Evolutionary conservation across 2,329 filamentous ascomycete genomes (phyloP).

Genomic region (Endocalyx cinctus): DNA sequence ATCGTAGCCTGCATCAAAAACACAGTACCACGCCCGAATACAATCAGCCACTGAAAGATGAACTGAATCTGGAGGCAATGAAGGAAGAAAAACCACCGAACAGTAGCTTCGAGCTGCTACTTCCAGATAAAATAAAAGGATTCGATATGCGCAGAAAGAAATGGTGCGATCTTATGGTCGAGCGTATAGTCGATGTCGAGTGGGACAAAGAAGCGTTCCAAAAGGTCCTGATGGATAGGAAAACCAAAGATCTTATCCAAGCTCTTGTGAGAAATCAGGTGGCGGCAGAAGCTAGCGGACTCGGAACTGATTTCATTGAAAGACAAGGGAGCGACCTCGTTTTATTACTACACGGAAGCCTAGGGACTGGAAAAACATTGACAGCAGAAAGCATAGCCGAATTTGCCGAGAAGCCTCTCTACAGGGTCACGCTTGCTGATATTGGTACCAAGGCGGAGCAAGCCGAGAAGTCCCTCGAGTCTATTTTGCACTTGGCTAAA

Average conservation of each 20-base stretch:
- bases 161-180: slow-evolving; percentile 3
- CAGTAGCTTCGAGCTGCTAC: slow-evolving; percentile 4
- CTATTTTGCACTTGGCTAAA: slow-evolving; percentile 4
- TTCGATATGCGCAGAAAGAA: slow-evolving; percentile 7
- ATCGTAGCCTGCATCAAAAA: slow-evolving; percentile 5
- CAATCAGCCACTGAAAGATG: not conserved
- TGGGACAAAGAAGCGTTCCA: slow-evolving; percentile 6
- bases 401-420: slow-evolving; percentile 21
- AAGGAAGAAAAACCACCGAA: slow-evolving; percentile 3
- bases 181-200: not conserved
- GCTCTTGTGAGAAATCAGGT: too few relatives aligned
- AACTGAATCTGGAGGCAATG: slow-evolving; percentile 2
- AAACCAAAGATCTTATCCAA: too few relatives aligned
- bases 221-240: slow-evolving; percentile 2
- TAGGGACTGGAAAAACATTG: slow-evolving; percentile 35
- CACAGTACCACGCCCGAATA: not conserved
- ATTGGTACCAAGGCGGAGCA: slow-evolving; percentile 19
- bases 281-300: not conserved
- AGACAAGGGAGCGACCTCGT: slow-evolving; percentile 30
- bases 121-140: slow-evolving; percentile 6
- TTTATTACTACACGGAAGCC: slow-evolving; percentile 36
- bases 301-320: slow-evolving; percentile 2
- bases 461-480: slow-evolving; percentile 9
- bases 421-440: slow-evolving; percentile 26
- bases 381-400: slow-evolving; percentile 21